These are phyloP conservation scores for Aspergillus ochraceus DNA, from an alignment of 2,329 filamentous ascomycete genomes.

Conservation along the genomic window DNA sequence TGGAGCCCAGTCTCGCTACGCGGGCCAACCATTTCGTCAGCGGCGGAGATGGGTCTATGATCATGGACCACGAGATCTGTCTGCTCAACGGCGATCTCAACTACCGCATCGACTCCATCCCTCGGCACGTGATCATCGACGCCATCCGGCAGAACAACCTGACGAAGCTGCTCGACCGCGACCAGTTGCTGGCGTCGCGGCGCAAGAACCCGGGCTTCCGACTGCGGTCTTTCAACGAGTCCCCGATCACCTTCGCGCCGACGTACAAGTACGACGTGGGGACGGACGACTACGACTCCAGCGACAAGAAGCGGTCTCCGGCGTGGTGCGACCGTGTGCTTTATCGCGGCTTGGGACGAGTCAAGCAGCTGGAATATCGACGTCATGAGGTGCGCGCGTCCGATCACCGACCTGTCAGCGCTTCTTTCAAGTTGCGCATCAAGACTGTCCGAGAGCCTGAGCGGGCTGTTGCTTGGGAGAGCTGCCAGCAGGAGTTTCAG, in stretches of 20 bases:
- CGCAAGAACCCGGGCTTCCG: slow-evolving; percentile 88
- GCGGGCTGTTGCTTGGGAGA: slow-evolving; percentile 67
- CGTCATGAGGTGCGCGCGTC: slow-evolving; percentile 88
- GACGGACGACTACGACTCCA: slow-evolving; percentile 89
- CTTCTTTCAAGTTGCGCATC: slow-evolving; percentile 75
- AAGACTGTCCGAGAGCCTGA: slow-evolving; percentile 75
- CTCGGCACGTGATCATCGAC: slow-evolving; percentile 85
- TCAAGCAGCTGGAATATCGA: slow-evolving; percentile 84
- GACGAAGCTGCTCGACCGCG: slow-evolving; percentile 81
- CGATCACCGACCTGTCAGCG: slow-evolving; percentile 91
- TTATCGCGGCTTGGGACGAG: slow-evolving; percentile 76
- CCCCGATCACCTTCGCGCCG: slow-evolving; percentile 85
- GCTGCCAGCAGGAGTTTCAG: slow-evolving; percentile 73
- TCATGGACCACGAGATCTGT: slow-evolving; percentile 96
- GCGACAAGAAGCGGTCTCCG: slow-evolving; percentile 89
- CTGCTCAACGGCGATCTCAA: slow-evolving; percentile 95
- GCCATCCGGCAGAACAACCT: slow-evolving; percentile 81
- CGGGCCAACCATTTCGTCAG: slow-evolving; percentile 79
- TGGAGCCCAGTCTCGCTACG: slow-evolving; percentile 65
- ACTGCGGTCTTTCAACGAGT: slow-evolving; percentile 85
- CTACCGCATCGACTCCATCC: slow-evolving; percentile 97
- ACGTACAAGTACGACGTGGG: slow-evolving; percentile 99
- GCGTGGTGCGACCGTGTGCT: slow-evolving; percentile 96
- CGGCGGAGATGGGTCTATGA: slow-evolving; percentile 92
- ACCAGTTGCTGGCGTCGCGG: slow-evolving; percentile 85